These are phyloP conservation scores for Porpolomopsis calyptriformis DNA, from an alignment of 768 basidiomycete genomes.

Conservation along the genomic window DNA sequence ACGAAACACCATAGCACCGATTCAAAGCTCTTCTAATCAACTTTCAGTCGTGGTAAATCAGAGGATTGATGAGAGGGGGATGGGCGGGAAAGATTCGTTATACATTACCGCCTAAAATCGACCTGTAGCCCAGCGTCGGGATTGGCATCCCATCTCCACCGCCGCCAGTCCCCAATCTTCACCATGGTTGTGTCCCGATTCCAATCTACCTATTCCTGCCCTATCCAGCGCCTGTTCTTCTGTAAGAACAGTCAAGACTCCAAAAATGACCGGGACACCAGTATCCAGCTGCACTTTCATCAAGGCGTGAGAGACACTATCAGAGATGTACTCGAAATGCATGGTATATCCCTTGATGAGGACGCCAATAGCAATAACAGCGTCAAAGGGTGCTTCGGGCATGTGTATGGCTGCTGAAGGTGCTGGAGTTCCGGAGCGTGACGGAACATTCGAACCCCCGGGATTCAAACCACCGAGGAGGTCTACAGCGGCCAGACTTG, in stretches of 20 bases:
- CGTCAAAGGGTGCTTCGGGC: constrained; percentile 72
- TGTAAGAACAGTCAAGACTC: constrained; percentile 83
- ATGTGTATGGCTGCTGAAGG: constrained; percentile 26
- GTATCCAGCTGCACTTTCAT: constrained; percentile 94
- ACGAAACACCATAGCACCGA: too few relatives aligned
- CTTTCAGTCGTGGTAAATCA: too few relatives aligned
- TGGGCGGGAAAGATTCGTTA: too few relatives aligned
- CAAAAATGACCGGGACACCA: constrained; percentile 91
- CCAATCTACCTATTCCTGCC: constrained; percentile 72
- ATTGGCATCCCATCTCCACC: constrained; percentile 78
- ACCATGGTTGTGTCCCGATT: constrained; percentile 91
- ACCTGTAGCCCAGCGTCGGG: constrained; percentile 59
- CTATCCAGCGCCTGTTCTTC: constrained; percentile 93
- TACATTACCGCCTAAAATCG: constrained; percentile 37
- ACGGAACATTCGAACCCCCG: constrained; percentile 24
- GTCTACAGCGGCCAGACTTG: constrained; percentile 67
- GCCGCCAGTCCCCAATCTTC: constrained; percentile 97
- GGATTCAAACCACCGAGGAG: constrained; percentile 59
- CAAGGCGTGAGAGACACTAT: constrained; percentile 83
- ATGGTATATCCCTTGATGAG: constrained; percentile 97
- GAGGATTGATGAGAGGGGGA: too few relatives aligned
- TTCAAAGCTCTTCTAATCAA: too few relatives aligned
- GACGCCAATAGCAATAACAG: constrained; percentile 93
- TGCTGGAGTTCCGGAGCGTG: constrained; percentile 45
- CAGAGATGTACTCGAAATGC: constrained; percentile 99